phyloP scores from a whole-genome alignment of 352 stramenopile species.

The Phytophthora brassicae region DNA sequence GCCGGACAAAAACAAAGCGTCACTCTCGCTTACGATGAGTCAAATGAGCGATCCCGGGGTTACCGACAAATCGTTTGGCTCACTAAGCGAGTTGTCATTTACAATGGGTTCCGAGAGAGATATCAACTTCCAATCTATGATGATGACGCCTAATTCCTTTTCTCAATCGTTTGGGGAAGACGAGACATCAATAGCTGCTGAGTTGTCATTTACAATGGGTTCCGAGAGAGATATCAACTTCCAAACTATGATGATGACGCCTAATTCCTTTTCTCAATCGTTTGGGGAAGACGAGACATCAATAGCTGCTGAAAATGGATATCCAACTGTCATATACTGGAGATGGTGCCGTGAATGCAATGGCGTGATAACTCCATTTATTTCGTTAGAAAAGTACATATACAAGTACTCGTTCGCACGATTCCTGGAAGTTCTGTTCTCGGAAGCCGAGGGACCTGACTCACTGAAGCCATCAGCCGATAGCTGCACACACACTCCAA shows the following conservation, averaged over 20 bases:
- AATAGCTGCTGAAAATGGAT: conserved; percentile 26
- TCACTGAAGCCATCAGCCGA: conserved; percentile 11
- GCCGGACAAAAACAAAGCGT: conserved; percentile 52
- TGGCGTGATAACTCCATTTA: conserved; percentile 91
- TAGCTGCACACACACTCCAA: conserved; percentile 47
- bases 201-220: no score
- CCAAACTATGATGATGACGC: conserved; percentile 40
- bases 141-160: conserved; percentile 41
- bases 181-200: conserved; percentile 22
- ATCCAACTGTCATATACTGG: conserved; percentile 93
- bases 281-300: conserved; percentile 28
- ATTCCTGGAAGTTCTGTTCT: conserved; percentile 97
- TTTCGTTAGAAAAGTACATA: conserved; percentile 86
- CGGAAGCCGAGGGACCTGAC: conserved; percentile 52
- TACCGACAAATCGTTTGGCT: conserved; percentile 37
- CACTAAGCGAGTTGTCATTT: conserved; percentile 33
- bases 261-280: conserved; percentile 30
- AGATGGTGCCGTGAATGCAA: conserved; percentile 96
- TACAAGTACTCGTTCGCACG: conserved; percentile 98
- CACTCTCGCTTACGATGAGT: conserved; percentile 39
- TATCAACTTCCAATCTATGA: conserved; percentile 41
- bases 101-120: conserved; percentile 38
- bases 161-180: conserved; percentile 27
- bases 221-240: conserved; percentile 50
- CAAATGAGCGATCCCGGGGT: conserved; percentile 33